phyloP scores from a whole-genome alignment of 1,284 basidiomycete species.

The Blastosporella zonata region DNA sequence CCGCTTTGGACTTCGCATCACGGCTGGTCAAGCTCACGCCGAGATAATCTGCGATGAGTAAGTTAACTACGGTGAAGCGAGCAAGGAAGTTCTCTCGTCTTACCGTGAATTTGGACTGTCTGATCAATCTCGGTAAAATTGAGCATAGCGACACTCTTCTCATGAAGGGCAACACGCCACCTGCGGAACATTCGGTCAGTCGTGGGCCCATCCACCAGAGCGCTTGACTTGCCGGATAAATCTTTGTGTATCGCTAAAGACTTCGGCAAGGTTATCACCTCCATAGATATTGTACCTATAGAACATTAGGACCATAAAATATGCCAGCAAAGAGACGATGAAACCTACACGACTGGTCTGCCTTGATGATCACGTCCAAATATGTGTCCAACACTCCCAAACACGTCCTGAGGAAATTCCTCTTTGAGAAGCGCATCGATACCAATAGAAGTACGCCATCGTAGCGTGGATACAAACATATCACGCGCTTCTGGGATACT shows the following conservation, averaged over 20 bases:
- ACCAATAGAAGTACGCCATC: conserved; percentile 72
- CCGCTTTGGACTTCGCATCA: conserved; percentile 72
- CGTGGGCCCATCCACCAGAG: conserved; percentile 1
- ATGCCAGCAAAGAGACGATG: not conserved
- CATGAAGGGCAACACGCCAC: conserved; percentile 77
- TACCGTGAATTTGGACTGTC: conserved; percentile 73
- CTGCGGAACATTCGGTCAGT: conserved; percentile 30
- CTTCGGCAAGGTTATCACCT: conserved; percentile 57
- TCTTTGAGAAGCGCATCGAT: conserved; percentile 59
- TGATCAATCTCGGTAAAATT: conserved; percentile 75
- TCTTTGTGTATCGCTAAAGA: conserved; percentile 68
- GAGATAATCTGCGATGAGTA: conserved; percentile 58
- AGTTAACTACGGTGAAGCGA: not conserved
- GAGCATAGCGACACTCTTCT: conserved; percentile 57
- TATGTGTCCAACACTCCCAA: conserved; percentile 61
- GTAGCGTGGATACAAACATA: conserved; percentile 67
- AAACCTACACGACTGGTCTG: conserved; percentile 57
- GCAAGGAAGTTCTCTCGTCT: conserved; percentile 6
- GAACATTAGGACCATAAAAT: not conserved
- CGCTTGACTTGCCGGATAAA: conserved; percentile 58
- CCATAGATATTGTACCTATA: conserved; percentile 73
- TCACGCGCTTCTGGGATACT: conserved; percentile 50
- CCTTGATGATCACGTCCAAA: conserved; percentile 67
- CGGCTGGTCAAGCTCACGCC: conserved; percentile 65
- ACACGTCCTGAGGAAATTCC: conserved; percentile 61